These are phyloP conservation scores for Flaveria brownii DNA, from an alignment of 129 eudicot species.

Conservation along the genomic window DNA sequence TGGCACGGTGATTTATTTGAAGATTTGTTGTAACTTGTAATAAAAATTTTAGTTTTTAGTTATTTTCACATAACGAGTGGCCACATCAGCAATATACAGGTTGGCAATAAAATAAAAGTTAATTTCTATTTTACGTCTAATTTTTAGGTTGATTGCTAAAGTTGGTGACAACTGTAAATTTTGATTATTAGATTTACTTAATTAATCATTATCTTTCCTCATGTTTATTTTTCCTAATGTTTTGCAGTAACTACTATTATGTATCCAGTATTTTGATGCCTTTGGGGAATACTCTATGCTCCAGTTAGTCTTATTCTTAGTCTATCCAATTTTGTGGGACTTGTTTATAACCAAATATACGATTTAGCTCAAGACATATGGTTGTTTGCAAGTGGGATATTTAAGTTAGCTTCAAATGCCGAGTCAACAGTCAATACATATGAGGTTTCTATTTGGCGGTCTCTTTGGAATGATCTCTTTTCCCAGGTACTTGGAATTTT, in stretches of 20 bases:
- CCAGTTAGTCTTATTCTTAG: constrained; percentile 72
- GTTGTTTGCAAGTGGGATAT: constrained; percentile 48
- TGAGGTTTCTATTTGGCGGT: constrained; percentile 86
- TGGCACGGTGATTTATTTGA: not conserved
- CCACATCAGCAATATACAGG: not conserved
- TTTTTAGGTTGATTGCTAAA: not conserved
- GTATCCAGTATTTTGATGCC: constrained; percentile 76
- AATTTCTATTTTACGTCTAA: not conserved
- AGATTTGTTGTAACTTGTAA: not conserved
- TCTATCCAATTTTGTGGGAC: constrained; percentile 47
- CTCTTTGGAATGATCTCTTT: constrained; percentile 93
- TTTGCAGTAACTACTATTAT: constrained; percentile 56
- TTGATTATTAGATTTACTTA: no score
- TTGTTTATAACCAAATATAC: constrained; percentile 40
- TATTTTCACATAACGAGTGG: not conserved
- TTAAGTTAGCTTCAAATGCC: constrained; percentile 57
- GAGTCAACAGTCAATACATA: constrained; percentile 67
- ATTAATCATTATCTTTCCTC: not conserved
- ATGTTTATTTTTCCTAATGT: not conserved
- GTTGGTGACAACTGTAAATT: not conserved
- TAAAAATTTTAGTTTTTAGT: not conserved
- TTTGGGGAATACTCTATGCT: constrained; percentile 66
- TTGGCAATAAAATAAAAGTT: not conserved
- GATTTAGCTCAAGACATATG: constrained; percentile 48
- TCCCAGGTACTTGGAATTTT: constrained; percentile 52